phyloP scores from a whole-genome alignment of 2,329 filamentous ascomycete genomes.

The Neopestalotiopsis rosae region DNA sequence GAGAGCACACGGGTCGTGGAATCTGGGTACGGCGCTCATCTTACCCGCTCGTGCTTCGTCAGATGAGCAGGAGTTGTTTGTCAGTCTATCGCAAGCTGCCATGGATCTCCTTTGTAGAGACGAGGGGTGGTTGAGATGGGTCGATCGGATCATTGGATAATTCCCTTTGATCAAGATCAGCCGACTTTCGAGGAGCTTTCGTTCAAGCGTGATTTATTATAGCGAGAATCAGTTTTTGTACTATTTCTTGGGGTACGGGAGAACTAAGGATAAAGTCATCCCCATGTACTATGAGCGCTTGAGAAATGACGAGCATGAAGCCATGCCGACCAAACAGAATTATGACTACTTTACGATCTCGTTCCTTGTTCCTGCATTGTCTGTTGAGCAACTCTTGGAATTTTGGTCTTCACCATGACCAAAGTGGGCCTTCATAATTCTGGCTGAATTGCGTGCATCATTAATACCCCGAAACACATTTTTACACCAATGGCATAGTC shows the following conservation, averaged over 20 bases:
- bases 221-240: neutral
- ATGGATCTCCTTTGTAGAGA: slow-evolving; percentile 38
- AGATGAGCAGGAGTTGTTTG: slow-evolving; percentile 36
- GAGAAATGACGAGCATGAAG: neutral
- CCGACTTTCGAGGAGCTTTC: neutral
- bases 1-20: slow-evolving; percentile 36
- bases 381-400: neutral
- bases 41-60: slow-evolving; percentile 34
- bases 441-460: slow-evolving; percentile 9
- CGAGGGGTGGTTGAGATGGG: slow-evolving; percentile 37
- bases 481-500: slow-evolving; percentile 8
- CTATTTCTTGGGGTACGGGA: neutral
- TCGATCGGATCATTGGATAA: slow-evolving; percentile 39
- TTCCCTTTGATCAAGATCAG: neutral
- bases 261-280: neutral
- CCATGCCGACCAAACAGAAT: neutral
- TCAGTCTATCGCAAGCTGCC: slow-evolving; percentile 36
- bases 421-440: slow-evolving; percentile 8
- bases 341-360: neutral
- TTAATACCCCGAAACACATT: neutral
- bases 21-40: slow-evolving; percentile 38
- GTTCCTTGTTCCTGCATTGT: neutral
- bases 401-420: neutral
- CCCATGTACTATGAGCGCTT: neutral
- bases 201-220: neutral